Percentiles rank a stretch among this genome's conserved stretches.
Conservation (phyloP, 1,284 basidiomycete species). For the Coniferiporia sulphurascens region DNA sequence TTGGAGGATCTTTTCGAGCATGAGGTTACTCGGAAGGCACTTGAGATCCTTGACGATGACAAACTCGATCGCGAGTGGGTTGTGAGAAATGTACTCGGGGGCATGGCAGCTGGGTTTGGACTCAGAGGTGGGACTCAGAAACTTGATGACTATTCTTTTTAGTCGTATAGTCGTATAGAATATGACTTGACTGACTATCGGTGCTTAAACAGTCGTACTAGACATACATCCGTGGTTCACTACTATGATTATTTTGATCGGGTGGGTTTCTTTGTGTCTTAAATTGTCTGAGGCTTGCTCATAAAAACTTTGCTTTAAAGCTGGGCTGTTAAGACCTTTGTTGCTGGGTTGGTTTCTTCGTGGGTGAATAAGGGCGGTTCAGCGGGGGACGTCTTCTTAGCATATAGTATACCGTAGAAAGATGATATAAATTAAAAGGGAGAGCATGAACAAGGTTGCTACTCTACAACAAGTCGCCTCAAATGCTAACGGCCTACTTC, state of each 20-base stretch:
- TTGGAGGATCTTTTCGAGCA: constrained; percentile 18
- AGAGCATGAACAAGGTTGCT: not conserved
- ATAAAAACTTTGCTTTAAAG: not conserved
- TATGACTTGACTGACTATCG: constrained; percentile 26
- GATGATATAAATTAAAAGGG: not conserved
- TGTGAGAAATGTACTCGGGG: constrained; percentile 78
- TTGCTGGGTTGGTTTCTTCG: constrained; percentile 52
- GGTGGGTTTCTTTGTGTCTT: constrained; percentile 25
- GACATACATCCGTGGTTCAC: constrained; percentile 75
- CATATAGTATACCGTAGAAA: constrained; percentile 68
- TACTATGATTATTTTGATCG: constrained; percentile 69
- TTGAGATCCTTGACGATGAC: constrained; percentile 58
- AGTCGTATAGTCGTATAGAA: not conserved
- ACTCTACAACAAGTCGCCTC: not conserved
- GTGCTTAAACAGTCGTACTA: constrained; percentile 53
- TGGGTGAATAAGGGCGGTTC: constrained; percentile 54
- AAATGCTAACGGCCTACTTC: not conserved
- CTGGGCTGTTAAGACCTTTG: constrained; percentile 68
- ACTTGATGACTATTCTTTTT: not conserved
- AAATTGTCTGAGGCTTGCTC: not conserved
- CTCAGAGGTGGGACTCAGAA: constrained; percentile 41
- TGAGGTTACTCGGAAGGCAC: constrained; percentile 33
- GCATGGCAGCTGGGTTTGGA: constrained; percentile 76
- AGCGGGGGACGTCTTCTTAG: constrained; percentile 58
- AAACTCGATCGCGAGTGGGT: constrained; percentile 79